phyloP scores from a whole-genome alignment of 164 flowering plant species.

The Tinospora cordifolia region DNA sequence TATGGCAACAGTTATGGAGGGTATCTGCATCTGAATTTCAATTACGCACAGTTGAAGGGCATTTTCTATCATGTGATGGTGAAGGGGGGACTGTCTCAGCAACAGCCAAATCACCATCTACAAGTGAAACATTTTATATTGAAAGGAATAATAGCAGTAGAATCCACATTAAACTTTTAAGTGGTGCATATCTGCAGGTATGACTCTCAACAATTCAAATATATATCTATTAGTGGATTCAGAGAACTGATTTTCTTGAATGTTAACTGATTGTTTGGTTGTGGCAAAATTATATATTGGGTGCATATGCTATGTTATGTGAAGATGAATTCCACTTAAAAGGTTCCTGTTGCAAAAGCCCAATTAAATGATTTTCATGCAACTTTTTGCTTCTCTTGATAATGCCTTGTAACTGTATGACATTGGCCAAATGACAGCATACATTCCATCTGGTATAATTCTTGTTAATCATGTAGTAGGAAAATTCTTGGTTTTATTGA shows the following conservation, averaged over 20 bases:
- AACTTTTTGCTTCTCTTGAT: not conserved
- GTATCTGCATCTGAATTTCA: constrained; percentile 60
- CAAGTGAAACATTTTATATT: constrained; percentile 49
- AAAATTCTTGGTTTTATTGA: not conserved
- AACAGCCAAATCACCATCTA: constrained; percentile 40
- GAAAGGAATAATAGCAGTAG: constrained; percentile 45
- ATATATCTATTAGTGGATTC: not conserved
- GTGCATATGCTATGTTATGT: not conserved
- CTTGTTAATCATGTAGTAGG: not conserved
- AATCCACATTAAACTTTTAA: constrained; percentile 55
- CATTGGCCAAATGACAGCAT: not conserved
- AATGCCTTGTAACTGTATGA: not conserved
- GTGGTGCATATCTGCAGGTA: constrained; percentile 76
- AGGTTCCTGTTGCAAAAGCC: not conserved
- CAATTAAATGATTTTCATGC: not conserved
- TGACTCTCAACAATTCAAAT: constrained; percentile 6
- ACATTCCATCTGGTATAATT: not conserved
- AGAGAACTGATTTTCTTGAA: not conserved
- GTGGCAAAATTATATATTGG: not conserved
- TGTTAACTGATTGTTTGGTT: not conserved
- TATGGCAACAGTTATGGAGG: constrained; percentile 71
- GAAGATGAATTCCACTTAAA: not conserved
- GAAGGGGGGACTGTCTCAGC: constrained; percentile 46
- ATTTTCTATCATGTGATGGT: constrained; percentile 60
- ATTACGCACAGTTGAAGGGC: constrained; percentile 52